Evolutionary conservation across 1,139 yeast genomes (phyloP), one percentile per base, ranked within the genome.

Genomic region (Pichia sorboxylosa): DNA sequence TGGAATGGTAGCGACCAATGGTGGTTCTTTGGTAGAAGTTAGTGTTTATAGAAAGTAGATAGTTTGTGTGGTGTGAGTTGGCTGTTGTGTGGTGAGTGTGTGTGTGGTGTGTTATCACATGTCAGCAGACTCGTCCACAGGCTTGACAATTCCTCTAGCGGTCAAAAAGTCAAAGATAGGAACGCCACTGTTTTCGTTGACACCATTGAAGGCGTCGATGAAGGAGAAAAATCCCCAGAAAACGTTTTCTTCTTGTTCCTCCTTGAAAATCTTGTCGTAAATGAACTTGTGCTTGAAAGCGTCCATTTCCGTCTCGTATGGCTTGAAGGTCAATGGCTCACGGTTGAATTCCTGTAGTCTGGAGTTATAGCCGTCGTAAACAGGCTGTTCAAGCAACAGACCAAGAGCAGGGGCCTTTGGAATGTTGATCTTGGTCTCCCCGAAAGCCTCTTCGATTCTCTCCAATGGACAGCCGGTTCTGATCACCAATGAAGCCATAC

Each of bases 391-490:
- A 38, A 90, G 66, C 33, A 92, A 60, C 38, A 90, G 64, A 0
- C 99, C 99, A 41, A 90, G 64, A 24, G 97, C 94, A 5, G 99
- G 99, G 0, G 97, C 98, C 58, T 90, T 92, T 33, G 99, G 99
- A 43, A 90, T 82, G 51, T 85, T 85, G 39, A 90, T 69, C 48
- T 77, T 81, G 28, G 69, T 68, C 2, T 73, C 66, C 3, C 75
- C 74, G 51, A 84, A 90, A 5, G 94, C 82, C 48, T 83, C 81
- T n/a, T 62, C 54, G 42, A 90, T 82, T 44, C 94, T 70, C 15
- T 67, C 66, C 20, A 71, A 54, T 4, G 97, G 94, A 49, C 90
- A 73, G 13, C 94, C 90, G 15, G 92, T 77, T 49, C 98, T 71
- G 20, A 87, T 74, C 13, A 82, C 73, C 35, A 90, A 64, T 0